These are phyloP conservation scores for Talaromyces liani DNA, from an alignment of 495 filamentous ascomycete species.

Conservation along the genomic window DNA sequence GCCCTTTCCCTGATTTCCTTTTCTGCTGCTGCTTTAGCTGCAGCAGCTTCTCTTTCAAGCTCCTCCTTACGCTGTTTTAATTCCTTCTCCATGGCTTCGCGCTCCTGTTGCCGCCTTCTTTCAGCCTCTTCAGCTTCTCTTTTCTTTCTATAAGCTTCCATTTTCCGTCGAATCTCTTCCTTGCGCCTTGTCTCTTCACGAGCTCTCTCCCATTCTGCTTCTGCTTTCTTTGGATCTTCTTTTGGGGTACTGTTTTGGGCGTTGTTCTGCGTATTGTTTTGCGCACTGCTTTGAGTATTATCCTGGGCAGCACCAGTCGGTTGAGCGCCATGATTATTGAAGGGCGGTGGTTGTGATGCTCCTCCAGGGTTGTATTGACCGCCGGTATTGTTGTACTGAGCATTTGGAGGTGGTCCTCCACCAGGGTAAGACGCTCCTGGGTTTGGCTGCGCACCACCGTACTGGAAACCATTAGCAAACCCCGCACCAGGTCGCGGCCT, in stretches of 20 bases:
- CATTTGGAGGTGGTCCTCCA: conserved; percentile 1
- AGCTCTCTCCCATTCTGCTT: conserved; percentile 7
- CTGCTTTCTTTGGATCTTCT: conserved; percentile 12
- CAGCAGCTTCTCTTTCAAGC: conserved; percentile 40
- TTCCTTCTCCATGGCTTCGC: conserved; percentile 46
- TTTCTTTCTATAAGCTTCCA: conserved; percentile 58
- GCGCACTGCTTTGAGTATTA: background rate
- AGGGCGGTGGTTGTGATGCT: conserved; percentile 4
- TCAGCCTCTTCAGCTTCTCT: conserved; percentile 34
- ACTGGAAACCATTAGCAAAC: conserved; percentile 5
- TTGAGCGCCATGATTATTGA: background rate
- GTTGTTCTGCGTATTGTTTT: background rate
- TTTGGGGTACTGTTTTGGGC: conserved; percentile 19
- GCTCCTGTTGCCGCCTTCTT: conserved; percentile 36
- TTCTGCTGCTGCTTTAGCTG: conserved; percentile 37
- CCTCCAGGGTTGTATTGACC: conserved; percentile 7
- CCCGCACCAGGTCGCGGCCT: conserved; percentile 6
- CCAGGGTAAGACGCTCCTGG: background rate
- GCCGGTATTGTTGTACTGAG: conserved; percentile 3
- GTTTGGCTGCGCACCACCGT: conserved; percentile 4
- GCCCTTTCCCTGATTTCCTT: conserved; percentile 36
- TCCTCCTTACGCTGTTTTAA: conserved; percentile 40
- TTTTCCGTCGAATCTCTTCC: conserved; percentile 46
- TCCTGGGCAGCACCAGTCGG: background rate
- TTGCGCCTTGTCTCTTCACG: conserved; percentile 24